phyloP scores from a whole-genome alignment of 2,329 filamentous ascomycete species.

The Phyllosticta paracitricarpa region DNA sequence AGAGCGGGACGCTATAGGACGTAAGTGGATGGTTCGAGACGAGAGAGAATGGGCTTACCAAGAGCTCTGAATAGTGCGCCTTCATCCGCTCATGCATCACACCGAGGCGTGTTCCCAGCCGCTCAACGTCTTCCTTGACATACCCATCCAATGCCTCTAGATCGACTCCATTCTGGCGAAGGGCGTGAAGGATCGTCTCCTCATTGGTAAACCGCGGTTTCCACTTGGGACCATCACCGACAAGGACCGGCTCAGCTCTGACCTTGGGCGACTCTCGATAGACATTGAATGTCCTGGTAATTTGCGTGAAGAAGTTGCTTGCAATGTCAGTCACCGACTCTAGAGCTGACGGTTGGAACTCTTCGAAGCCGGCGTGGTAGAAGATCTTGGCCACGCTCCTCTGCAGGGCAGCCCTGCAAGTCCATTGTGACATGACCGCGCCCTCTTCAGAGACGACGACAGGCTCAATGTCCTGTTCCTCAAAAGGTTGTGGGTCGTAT shows the following conservation, averaged over 20 bases:
- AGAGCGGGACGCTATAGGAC: constrained; percentile 61
- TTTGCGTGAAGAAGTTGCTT: constrained; percentile 77
- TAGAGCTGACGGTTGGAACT: constrained; percentile 88
- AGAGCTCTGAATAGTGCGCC: constrained; percentile 78
- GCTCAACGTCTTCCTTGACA: constrained; percentile 86
- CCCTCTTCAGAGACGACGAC: constrained; percentile 84
- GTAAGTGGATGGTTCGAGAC: constrained; percentile 15
- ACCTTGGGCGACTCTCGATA: constrained; percentile 79
- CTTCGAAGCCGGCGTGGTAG: constrained; percentile 93
- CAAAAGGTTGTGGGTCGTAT: constrained; percentile 81
- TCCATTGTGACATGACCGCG: constrained; percentile 72
- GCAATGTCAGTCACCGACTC: constrained; percentile 86
- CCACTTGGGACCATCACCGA: constrained; percentile 32
- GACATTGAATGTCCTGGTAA: constrained; percentile 67
- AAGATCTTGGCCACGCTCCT: constrained; percentile 90
- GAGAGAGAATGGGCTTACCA: constrained; percentile 36
- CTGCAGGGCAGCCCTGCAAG: constrained; percentile 75
- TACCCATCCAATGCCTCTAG: constrained; percentile 75
- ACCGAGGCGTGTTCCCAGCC: constrained; percentile 66
- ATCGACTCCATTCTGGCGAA: constrained; percentile 76
- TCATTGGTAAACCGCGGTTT: constrained; percentile 68
- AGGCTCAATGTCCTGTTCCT: constrained; percentile 77
- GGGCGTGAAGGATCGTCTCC: constrained; percentile 76
- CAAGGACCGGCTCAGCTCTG: constrained; percentile 34
- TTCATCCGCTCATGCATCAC: constrained; percentile 94